These are phyloP conservation scores for Leccinum barrowsii DNA, from an alignment of 768 basidiomycete species.

Conservation along the genomic window DNA sequence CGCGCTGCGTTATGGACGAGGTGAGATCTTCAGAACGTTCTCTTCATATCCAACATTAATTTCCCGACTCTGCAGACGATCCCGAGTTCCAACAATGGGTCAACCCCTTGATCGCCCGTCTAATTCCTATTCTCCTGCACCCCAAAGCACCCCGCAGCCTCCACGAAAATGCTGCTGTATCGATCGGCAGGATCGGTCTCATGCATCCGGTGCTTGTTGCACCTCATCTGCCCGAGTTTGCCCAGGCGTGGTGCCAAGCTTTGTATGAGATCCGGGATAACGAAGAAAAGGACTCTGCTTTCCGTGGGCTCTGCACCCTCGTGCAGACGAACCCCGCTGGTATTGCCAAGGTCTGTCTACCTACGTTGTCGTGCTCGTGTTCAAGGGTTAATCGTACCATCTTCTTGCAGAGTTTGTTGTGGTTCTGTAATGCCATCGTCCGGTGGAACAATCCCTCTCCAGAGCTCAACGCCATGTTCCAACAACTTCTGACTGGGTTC, in stretches of 20 bases:
- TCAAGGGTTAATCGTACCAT: conserved; percentile 2
- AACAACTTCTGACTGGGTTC: conserved; percentile 83
- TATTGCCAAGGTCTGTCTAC: conserved; percentile 75
- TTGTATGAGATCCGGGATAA: conserved; percentile 98
- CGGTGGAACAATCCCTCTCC: conserved; percentile 91
- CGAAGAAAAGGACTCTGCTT: conserved; percentile 99
- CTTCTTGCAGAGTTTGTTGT: conserved; percentile 71
- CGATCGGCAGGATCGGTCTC: conserved; percentile 92
- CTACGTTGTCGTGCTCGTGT: neutral
- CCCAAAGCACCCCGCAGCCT: conserved; percentile 90
- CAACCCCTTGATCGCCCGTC: conserved; percentile 75
- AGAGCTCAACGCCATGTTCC: conserved; percentile 93
- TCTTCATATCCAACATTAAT: conserved; percentile 1
- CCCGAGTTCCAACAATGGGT: conserved; percentile 92
- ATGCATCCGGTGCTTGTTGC: conserved; percentile 89
- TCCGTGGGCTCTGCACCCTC: conserved; percentile 94
- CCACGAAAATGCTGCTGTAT: conserved; percentile 97
- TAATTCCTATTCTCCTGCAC: conserved; percentile 91
- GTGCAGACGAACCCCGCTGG: conserved; percentile 94
- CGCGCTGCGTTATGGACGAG: conserved; percentile 83
- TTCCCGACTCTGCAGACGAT: conserved; percentile 48
- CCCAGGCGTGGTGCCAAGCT: conserved; percentile 95
- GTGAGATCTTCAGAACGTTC: conserved; percentile 33
- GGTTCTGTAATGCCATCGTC: conserved; percentile 98
- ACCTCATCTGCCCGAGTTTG: conserved; percentile 85